Percentiles rank a stretch among this genome's conserved stretches.
Evolutionary conservation across 2,329 filamentous ascomycete genomes (phyloP).

Genomic region (Fusarium longipes): DNA sequence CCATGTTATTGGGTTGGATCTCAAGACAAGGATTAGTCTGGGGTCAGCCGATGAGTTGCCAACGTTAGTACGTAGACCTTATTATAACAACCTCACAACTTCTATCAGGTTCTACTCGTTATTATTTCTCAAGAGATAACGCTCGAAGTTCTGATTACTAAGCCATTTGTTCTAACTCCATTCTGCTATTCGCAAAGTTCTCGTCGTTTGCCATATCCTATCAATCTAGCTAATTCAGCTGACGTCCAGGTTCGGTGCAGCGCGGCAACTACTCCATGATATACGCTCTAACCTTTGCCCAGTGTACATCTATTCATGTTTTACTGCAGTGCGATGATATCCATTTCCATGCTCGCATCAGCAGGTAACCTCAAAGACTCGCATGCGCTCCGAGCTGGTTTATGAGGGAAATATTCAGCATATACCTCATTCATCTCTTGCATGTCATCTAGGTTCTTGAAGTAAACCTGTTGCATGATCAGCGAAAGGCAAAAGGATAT

Average conservation of each 20-base stretch:
- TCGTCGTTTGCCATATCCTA: too few species aligned
- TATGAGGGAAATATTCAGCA: constrained; percentile 32
- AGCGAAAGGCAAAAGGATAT: not conserved
- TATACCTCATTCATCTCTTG: constrained; percentile 35
- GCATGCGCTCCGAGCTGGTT: constrained; percentile 24
- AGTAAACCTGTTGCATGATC: constrained; percentile 5
- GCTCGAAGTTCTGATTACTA: too few species aligned
- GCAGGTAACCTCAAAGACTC: constrained; percentile 28
- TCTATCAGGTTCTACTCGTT: not conserved
- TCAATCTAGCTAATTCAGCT: too few species aligned
- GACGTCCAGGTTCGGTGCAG: too few species aligned
- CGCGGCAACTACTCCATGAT: too few species aligned
- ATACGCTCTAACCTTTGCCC: not conserved
- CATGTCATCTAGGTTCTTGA: constrained; percentile 26
- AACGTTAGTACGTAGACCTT: not conserved
- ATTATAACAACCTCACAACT: not conserved
- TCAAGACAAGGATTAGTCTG: not conserved
- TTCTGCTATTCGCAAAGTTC: too few species aligned
- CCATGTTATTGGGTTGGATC: not conserved
- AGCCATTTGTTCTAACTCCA: not conserved
- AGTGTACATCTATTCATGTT: too few species aligned
- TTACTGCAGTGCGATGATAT: constrained; percentile 27
- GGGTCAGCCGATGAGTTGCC: not conserved
- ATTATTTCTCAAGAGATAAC: too few species aligned
- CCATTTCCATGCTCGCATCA: constrained; percentile 30